Base-by-base conservation (phyloP, 148 eudicot species). In the Mesembryanthemum crystallinum region DNA sequence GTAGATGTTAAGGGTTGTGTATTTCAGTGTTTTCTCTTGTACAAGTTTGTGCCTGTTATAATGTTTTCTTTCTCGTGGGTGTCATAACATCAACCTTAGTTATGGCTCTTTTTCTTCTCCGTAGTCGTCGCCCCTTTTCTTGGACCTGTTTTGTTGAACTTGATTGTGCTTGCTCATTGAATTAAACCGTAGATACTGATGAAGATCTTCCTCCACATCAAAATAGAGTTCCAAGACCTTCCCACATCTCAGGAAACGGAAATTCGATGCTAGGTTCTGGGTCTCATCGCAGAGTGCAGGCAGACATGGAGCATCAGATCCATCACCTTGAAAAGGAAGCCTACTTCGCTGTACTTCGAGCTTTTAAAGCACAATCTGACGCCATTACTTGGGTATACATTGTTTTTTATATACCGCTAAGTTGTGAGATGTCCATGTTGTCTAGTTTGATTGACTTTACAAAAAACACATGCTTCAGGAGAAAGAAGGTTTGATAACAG, bases 311-410 rank as follows among this genome's bases (percentile, higher is more conserved):
- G 61, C 79, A 74, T 55, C 88, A 92, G 81, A 94, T 94, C 69
- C 98, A 92, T 81, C 85, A 87, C 43, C 96, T 94, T 79, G 98
- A 94, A 82, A 91, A 89, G 80, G 94, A 90, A 81, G 98, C 97
- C 3, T 94, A 94, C 74, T 81, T 87, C 73, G 86, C 97, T 73
- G 92, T 94, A 43, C 87, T 94, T 49, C 87, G 94, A 68, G 98
- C 98, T 71, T 94, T 94, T 74, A 92, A 90, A 83, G 98, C 97
- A 25, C 98, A 94, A 76, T 92, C 98, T 61, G 96, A 94, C 83
- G 98, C 93, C 60, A 87, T 94, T 73, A 78, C 96, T 73, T 94
- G 98, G 98, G 98, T 94, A 92, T 76, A 55, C 77, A 15, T 72
- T 67, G 7, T 55, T 52, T 58, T 25, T 69, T 7, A n/a, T 13